Base-by-base conservation (phyloP, 2,329 filamentous ascomycete species). In the Pseudogymnoascus sp. region DNA sequence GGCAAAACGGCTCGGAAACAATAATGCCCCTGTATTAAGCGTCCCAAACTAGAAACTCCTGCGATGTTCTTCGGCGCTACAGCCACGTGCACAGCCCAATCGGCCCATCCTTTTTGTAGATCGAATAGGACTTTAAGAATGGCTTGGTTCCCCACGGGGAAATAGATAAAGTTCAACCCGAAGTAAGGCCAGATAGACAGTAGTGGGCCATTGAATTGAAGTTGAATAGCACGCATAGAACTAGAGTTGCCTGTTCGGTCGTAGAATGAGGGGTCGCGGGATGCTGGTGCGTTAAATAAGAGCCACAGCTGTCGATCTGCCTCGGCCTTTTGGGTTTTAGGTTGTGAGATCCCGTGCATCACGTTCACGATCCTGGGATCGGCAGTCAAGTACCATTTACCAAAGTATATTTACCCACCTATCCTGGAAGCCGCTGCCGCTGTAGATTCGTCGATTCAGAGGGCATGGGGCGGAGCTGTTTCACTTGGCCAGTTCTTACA, bases 341-440 rank as follows among this genome's bases (percentile, higher is more conserved):
- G 48, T 33, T 55, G 27, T 18, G 48, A 33, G 27, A 55, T 55
- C n/a, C 27, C 29, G 48, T 33, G 27, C n/a, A 55, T 33, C 48
- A 55, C 48, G 48, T 55, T 55, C 48, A n/a, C 4, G 29, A 55
- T 55, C n/a, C 7, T 33, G n/a, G 45, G 48, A 55, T 55, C 48
- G 48, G 48, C 48, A 55, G n/a, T 18, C 27, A 55, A 55, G 4
- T 55, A n/a, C 48, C 29, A 55, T 55, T 37, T 33, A 18, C 6
- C 13, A 52, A 8, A 52, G n/a, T 52, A 10, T 33, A 15, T 55
- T 52, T 55, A 31, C 48, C 27, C 48, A 33, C 48, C 27, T 15
- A 12, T 48, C 25, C 25, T 25, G 7, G 29, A n/a, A 27, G 48
- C 48, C 5, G 27, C 48, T 33, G n/a, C 29, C 45, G 5, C 27